These are phyloP conservation scores for Theileria sp. DNA, from an alignment of 169 alveolate species.

Conservation along the genomic window DNA sequence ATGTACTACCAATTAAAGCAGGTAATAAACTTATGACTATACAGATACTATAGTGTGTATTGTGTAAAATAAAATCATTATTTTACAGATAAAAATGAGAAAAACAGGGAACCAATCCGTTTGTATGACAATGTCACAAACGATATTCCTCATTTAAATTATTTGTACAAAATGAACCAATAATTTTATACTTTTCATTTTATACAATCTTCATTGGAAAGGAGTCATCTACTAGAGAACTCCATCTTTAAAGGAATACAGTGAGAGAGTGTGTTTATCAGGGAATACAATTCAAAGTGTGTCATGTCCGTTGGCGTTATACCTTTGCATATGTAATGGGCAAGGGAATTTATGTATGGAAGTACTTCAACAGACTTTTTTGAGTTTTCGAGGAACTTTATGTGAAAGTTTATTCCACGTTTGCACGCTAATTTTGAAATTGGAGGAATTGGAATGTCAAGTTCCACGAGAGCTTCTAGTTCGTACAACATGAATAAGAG, in stretches of 20 bases:
- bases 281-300: slow-evolving; percentile 67
- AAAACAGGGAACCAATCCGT: neutral
- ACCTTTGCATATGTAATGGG: slow-evolving; percentile 71
- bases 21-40: neutral
- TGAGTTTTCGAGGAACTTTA: slow-evolving; percentile 58
- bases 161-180: neutral
- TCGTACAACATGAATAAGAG: slow-evolving; percentile 72
- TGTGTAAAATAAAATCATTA: neutral
- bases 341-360: slow-evolving; percentile 72
- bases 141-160: slow-evolving; percentile 5
- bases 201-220: neutral
- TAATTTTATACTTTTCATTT: neutral
- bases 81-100: neutral
- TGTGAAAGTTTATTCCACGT: slow-evolving; percentile 69
- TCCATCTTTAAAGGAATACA: slow-evolving; percentile 59
- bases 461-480: slow-evolving; percentile 68
- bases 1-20: slow-evolving; percentile 8
- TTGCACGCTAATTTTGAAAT: slow-evolving; percentile 57
- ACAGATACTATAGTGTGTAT: neutral
- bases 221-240: neutral
- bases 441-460: slow-evolving; percentile 71
- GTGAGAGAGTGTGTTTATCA: slow-evolving; percentile 66
- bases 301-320: slow-evolving; percentile 76
- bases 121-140: slow-evolving; percentile 5
- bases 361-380: slow-evolving; percentile 61